phyloP scores from a whole-genome alignment of 169 alveolate genomes.

The Cryptosporidium sp. region DNA sequence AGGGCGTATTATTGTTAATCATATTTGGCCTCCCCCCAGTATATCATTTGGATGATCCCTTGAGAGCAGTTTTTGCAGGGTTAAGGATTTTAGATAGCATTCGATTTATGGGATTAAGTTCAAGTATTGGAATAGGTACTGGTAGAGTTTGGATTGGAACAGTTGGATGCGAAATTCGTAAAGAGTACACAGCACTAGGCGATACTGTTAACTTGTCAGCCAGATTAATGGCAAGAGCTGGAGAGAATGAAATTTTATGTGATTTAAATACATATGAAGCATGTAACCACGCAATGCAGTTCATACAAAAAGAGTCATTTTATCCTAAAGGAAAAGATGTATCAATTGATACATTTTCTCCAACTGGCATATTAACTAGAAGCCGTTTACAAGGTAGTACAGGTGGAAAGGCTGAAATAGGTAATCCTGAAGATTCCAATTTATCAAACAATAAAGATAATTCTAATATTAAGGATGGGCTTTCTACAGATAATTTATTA shows the following conservation, averaged over 20 bases:
- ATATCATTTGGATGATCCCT: slow-evolving; percentile 86
- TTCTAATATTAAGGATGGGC: slow-evolving; percentile 14
- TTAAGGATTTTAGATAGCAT: slow-evolving; percentile 81
- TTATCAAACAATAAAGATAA: slow-evolving; percentile 46
- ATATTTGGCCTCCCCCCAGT: slow-evolving; percentile 89
- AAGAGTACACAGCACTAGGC: slow-evolving; percentile 87
- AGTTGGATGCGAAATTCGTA: slow-evolving; percentile 85
- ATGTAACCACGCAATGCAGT: slow-evolving; percentile 81
- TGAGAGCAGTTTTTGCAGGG: slow-evolving; percentile 84
- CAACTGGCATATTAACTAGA: slow-evolving; percentile 83
- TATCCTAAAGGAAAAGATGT: slow-evolving; percentile 85
- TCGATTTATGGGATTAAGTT: slow-evolving; percentile 80
- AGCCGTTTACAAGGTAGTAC: slow-evolving; percentile 63
- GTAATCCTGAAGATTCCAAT: background rate
- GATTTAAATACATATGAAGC: slow-evolving; percentile 82
- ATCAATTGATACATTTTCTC: slow-evolving; percentile 81
- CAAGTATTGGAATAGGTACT: slow-evolving; percentile 86
- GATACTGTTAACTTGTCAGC: slow-evolving; percentile 86
- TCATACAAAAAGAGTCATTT: slow-evolving; percentile 80
- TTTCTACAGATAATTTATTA: background rate
- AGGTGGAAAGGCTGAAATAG: background rate
- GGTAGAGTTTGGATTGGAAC: slow-evolving; percentile 89
- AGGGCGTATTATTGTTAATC: slow-evolving; percentile 84
- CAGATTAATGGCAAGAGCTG: slow-evolving; percentile 84
- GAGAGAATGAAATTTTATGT: slow-evolving; percentile 78